phyloP scores from a whole-genome alignment of 2,329 filamentous ascomycete species.

The Botryosphaeria dothidea region DNA sequence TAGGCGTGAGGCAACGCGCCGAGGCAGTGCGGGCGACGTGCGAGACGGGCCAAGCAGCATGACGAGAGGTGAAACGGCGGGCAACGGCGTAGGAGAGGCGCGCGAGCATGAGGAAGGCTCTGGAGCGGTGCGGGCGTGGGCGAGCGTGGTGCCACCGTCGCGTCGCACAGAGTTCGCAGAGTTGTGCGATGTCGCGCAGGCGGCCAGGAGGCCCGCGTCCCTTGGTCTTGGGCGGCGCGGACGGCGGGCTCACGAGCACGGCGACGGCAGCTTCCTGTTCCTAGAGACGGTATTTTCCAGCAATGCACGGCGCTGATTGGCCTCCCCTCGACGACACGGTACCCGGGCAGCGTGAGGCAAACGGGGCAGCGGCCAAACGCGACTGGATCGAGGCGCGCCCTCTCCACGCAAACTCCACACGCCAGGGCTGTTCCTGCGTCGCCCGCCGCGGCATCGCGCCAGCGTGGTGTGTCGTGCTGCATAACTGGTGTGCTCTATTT shows the following conservation, averaged over 20 bases:
- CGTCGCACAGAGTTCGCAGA: slow-evolving; percentile 8
- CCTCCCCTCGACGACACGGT: slow-evolving; percentile 2
- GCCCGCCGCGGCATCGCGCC: slow-evolving; percentile 5
- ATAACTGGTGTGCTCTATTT: slow-evolving; percentile 14
- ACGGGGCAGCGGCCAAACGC: slow-evolving; percentile 9
- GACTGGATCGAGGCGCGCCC: slow-evolving; percentile 13
- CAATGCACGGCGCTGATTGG: slow-evolving; percentile 4
- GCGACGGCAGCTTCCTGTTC: not conserved
- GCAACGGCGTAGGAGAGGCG: not conserved
- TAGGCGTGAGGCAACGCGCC: not conserved
- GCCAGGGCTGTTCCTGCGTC: slow-evolving; percentile 14
- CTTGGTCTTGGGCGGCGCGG: not conserved
- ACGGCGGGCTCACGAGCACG: not conserved
- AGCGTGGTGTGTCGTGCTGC: slow-evolving; percentile 10
- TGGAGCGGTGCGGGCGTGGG: not conserved
- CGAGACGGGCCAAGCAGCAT: slow-evolving; percentile 1
- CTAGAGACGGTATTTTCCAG: slow-evolving; percentile 10
- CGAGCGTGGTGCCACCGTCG: slow-evolving; percentile 1
- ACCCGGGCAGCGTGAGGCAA: slow-evolving; percentile 6
- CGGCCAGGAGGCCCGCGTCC: not conserved
- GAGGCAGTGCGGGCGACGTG: not conserved
- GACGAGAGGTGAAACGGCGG: slow-evolving; percentile 16
- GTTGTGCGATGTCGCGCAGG: slow-evolving; percentile 10
- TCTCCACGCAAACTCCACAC: slow-evolving; percentile 12
- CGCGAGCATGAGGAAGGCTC: not conserved